These are phyloP conservation scores for Venturia pyrina DNA, from an alignment of 2,329 filamentous ascomycete genomes.

Conservation along the genomic window DNA sequence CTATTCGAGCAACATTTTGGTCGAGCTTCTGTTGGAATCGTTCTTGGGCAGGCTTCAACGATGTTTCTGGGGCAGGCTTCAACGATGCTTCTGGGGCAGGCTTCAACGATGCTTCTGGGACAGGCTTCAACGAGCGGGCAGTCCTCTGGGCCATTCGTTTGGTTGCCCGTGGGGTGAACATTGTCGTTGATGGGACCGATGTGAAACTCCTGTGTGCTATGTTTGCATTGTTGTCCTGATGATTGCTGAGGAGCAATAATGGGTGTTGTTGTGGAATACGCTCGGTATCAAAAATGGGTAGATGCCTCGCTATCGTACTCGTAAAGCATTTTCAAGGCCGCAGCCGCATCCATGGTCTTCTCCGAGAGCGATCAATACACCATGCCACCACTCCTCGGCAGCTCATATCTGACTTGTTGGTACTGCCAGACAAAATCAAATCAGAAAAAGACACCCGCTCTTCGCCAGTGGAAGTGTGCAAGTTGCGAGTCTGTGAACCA, in stretches of 20 bases:
- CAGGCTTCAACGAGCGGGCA: too few species aligned
- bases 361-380: conserved; percentile 16
- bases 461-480: conserved; percentile 53
- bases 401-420: conserved; percentile 18
- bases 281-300: conserved; percentile 22
- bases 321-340: conserved; percentile 4
- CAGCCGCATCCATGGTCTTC: conserved; percentile 14
- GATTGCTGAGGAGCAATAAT: background rate
- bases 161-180: too few species aligned
- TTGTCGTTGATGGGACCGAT: background rate
- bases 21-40: background rate
- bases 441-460: conserved; percentile 14
- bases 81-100: too few species aligned
- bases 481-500: conserved; percentile 82
- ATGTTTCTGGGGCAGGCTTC: too few species aligned
- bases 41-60: background rate
- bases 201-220: background rate
- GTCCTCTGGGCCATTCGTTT: too few species aligned
- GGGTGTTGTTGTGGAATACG: conserved; percentile 16
- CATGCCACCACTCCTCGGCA: conserved; percentile 19
- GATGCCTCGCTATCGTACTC: background rate
- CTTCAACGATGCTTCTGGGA: too few species aligned
- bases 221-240: background rate
- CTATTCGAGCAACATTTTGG: background rate
- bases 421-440: conserved; percentile 54